Percentiles rank a stretch among this genome's conserved stretches.
phyloP scores from a whole-genome alignment of 768 basidiomycete genomes.

The Rhodotorula paludigena region DNA sequence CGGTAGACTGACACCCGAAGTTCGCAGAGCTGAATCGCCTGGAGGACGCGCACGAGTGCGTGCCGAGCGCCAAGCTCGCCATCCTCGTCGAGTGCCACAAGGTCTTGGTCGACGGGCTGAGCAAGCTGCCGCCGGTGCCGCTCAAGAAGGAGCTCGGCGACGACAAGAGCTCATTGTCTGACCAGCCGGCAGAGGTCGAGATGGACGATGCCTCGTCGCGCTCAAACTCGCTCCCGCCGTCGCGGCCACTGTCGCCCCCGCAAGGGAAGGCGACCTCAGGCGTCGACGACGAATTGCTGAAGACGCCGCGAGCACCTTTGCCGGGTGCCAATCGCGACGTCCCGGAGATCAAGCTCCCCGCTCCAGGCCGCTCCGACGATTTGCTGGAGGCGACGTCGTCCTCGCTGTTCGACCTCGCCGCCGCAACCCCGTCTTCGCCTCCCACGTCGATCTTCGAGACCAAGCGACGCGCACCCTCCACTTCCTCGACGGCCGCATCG shows the following conservation, averaged over 20 bases:
- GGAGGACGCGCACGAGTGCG: conserved; percentile 52
- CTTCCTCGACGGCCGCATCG: conserved; percentile 40
- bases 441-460: conserved; percentile 33
- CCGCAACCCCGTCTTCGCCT: background rate
- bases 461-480: background rate
- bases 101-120: conserved; percentile 57
- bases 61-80: conserved; percentile 72
- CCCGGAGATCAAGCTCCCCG: conserved; percentile 38
- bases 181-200: conserved; percentile 22
- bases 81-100: conserved; percentile 80
- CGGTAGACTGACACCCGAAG: background rate
- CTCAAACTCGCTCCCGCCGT: conserved; percentile 16
- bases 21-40: conserved; percentile 56
- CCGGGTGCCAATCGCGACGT: conserved; percentile 4
- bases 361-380: conserved; percentile 4
- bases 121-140: conserved; percentile 40
- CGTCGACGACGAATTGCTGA: conserved; percentile 22
- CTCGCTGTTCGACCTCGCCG: conserved; percentile 9
- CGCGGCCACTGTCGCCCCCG: conserved; percentile 20
- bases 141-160: conserved; percentile 35
- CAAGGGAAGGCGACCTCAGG: background rate
- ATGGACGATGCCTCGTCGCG: conserved; percentile 41
- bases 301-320: conserved; percentile 19
- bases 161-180: background rate
- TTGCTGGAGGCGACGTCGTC: conserved; percentile 25